A percentile compares a stretch with the other conserved stretches of the same genome.
Evolutionary conservation across 768 basidiomycete genomes (phyloP).

Genomic region (Phylloporus arenicola): DNA sequence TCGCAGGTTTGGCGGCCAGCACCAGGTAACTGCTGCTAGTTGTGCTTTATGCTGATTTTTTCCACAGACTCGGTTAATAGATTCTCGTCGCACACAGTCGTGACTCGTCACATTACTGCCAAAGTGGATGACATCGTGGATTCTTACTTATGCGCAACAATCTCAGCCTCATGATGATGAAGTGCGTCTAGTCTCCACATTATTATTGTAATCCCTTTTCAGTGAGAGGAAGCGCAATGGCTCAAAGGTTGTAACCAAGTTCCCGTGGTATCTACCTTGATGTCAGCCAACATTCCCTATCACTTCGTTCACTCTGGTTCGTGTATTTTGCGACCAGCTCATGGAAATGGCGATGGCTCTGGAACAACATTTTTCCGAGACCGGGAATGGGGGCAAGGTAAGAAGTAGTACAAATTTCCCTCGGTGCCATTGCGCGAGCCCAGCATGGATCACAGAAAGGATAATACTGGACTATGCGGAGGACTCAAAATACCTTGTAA

Average conservation of each 20-base stretch:
- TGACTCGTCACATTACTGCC: no score
- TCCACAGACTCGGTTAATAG: no score
- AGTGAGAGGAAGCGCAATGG: background rate
- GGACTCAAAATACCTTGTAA: no score
- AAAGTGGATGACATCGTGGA: background rate
- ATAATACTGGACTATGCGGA: no score
- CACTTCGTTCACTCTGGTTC: background rate
- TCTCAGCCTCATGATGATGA: background rate
- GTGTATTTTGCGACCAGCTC: background rate
- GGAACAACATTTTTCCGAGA: background rate
- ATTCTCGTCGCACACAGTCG: no score
- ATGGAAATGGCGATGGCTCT: background rate
- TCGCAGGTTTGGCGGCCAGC: no score
- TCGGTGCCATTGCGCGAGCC: background rate
- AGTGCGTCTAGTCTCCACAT: background rate
- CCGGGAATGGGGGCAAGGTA: background rate
- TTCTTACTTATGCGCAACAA: no score
- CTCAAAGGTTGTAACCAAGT: background rate
- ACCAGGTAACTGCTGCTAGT: no score
- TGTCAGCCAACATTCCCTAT: background rate
- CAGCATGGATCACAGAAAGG: no score
- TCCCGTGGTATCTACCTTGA: background rate
- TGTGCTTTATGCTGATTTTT: no score
- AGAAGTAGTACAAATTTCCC: background rate
- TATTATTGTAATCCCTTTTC: background rate